phyloP scores from a whole-genome alignment of 2,329 filamentous ascomycete species.

The Aspergillus novoparasiticus region DNA sequence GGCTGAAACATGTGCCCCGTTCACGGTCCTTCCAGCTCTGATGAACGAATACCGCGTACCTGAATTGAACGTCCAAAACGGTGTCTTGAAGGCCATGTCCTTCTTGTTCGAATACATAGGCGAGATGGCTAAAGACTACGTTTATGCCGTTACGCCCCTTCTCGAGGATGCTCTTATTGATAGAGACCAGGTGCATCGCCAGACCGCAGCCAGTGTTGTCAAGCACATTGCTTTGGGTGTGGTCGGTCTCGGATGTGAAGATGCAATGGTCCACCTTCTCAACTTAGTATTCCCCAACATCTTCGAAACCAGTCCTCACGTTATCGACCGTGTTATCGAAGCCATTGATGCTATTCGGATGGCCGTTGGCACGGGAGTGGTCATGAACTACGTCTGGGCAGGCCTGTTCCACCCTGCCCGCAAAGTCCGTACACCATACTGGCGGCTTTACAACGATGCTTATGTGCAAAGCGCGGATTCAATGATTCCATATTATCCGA shows the following conservation, averaged over 20 bases:
- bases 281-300: slow-evolving; percentile 96
- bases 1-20: slow-evolving; percentile 95
- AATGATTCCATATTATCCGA: slow-evolving; percentile 95
- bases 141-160: slow-evolving; percentile 94
- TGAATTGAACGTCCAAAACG: slow-evolving; percentile 97
- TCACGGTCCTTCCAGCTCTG: slow-evolving; percentile 94
- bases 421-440: slow-evolving; percentile 93
- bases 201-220: slow-evolving; percentile 93
- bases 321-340: slow-evolving; percentile 96
- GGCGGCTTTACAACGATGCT: slow-evolving; percentile 94
- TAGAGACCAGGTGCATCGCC: slow-evolving; percentile 94
- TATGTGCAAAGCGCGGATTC: slow-evolving; percentile 92
- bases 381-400: slow-evolving; percentile 98
- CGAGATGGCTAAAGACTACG: slow-evolving; percentile 99
- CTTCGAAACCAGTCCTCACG: slow-evolving; percentile 96
- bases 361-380: slow-evolving; percentile 85
- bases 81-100: slow-evolving; percentile 92
- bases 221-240: slow-evolving; percentile 97
- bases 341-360: slow-evolving; percentile 95
- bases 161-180: slow-evolving; percentile 97
- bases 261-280: slow-evolving; percentile 96
- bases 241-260: slow-evolving; percentile 95
- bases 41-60: slow-evolving; percentile 99
- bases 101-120: slow-evolving; percentile 99
- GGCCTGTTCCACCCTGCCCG: slow-evolving; percentile 95